Conservation (phyloP, 805 yeast genomes). For the Pichia sporocuriosa region DNA sequence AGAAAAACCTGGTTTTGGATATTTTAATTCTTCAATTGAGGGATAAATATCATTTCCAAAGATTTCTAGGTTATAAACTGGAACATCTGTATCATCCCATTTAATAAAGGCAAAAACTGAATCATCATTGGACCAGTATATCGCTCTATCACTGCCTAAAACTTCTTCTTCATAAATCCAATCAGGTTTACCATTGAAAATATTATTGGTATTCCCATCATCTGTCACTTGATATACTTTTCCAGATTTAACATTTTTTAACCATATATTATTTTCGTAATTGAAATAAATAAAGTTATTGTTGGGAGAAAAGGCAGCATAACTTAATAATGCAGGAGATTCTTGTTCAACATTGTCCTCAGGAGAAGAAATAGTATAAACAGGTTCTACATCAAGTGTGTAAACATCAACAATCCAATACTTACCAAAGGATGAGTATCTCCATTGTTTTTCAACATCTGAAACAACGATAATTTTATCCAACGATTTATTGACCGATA, state of each 20-base stretch:
- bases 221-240: constrained; percentile 33
- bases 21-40: constrained; percentile 38
- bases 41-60: constrained; percentile 47
- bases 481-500: constrained; percentile 39
- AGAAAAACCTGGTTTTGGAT: constrained; percentile 66
- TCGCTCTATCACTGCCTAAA: constrained; percentile 45
- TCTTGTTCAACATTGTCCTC: constrained; percentile 24
- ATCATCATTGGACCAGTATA: constrained; percentile 74
- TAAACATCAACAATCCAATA: constrained; percentile 58
- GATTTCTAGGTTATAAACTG: constrained; percentile 43
- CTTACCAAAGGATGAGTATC: constrained; percentile 59
- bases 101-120: constrained; percentile 46
- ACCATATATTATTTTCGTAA: constrained; percentile 46
- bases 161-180: constrained; percentile 88
- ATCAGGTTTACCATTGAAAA: constrained; percentile 67
- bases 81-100: constrained; percentile 56
- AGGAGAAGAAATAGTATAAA: constrained; percentile 16
- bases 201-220: constrained; percentile 42
- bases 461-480: constrained; percentile 51
- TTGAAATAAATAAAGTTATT: constrained; percentile 53
- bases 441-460: constrained; percentile 44
- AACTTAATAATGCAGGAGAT: constrained; percentile 32
- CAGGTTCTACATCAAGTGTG: constrained; percentile 21
- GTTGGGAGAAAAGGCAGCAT: constrained; percentile 56
- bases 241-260: constrained; percentile 33